Base-by-base conservation (phyloP, 2,329 filamentous ascomycete species). In the Ophiostoma novo-ulmi region DNA sequence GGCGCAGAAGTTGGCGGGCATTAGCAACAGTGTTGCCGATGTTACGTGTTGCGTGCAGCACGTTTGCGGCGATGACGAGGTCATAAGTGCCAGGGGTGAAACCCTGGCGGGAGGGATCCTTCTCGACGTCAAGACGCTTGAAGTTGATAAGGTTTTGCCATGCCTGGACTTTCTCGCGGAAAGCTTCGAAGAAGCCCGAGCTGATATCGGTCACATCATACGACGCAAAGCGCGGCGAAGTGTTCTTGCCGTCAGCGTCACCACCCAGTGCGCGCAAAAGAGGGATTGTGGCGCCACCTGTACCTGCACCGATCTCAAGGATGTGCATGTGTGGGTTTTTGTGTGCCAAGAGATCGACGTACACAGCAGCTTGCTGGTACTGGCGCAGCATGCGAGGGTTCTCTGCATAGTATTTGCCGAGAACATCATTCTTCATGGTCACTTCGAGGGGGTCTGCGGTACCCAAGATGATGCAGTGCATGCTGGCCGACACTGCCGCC, bases 141-240 rank as follows among this genome's bases (percentile, higher is more conserved):
- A 72, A 75, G 31, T 64, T 64, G n/a, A 74, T 31, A 20, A 72
- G 70, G 1, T 67, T 26, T 22, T 36, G 55, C 73, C 71, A 72
- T 7, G 73, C 69, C 3, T 74, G 73, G 38, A 82, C 77, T 38
- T 74, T 76, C 10, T 76, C 75, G 68, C 75, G 73, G 1, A 79
- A 79, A 1, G 75, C 72, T 31, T 80, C 78, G 63, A 83, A 82
- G 75, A 80, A 81, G 20, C 77, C 78, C 3, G 76, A 70, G 2
- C 78, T 79, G 26, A 81, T 79, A 71, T 84, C 81, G 0, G 82
- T 83, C 74, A 78, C 84, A 4, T 79, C 80, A 72, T 83, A 84
- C 13, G 67, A 63, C 1, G 41, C 20, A 26, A 74, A 69, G n/a
- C 70, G 70, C 4, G 71, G 39, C 17, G 66, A 68, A 2, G 64